Percentiles rank a stretch among this genome's conserved stretches.
Conservation (phyloP, 2,329 filamentous ascomycete species). For the Dactylellina parvicollis region DNA sequence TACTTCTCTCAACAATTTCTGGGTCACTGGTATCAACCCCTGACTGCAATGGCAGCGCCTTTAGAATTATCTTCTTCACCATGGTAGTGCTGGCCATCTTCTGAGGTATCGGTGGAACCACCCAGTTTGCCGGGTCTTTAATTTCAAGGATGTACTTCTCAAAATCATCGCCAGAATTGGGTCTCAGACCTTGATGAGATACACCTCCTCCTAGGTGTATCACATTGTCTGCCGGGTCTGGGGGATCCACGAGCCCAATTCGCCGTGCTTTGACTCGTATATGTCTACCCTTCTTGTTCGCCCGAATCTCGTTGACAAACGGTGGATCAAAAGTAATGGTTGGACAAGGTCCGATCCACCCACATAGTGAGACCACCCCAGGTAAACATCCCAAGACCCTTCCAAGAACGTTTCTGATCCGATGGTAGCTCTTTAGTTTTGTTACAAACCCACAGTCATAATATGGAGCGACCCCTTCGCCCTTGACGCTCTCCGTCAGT, state of each 20-base stretch:
- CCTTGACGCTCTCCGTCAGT: constrained; percentile 30
- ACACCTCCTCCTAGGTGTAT: constrained; percentile 17
- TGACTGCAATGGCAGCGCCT: constrained; percentile 27
- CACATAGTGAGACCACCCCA: constrained; percentile 30
- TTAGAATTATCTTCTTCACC: constrained; percentile 10
- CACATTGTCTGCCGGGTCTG: constrained; percentile 34
- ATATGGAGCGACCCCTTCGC: constrained; percentile 19
- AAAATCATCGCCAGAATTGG: constrained; percentile 19
- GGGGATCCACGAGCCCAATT: constrained; percentile 26
- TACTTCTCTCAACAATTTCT: constrained; percentile 16
- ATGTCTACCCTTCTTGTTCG: constrained; percentile 15
- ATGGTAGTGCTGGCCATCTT: not conserved
- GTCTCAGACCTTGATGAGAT: constrained; percentile 6
- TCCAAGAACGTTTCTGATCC: constrained; percentile 29
- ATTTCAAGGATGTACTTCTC: constrained; percentile 8
- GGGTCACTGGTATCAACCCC: constrained; percentile 23
- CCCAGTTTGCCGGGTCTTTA: constrained; percentile 26
- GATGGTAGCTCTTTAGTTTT: constrained; percentile 28
- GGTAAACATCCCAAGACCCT: constrained; percentile 28
- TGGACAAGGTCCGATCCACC: constrained; percentile 45
- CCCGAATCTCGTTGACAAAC: constrained; percentile 2
- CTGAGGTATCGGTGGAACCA: not conserved
- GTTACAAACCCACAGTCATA: constrained; percentile 28
- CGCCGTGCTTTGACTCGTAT: constrained; percentile 24
- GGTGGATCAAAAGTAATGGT: constrained; percentile 25